Percentiles rank a stretch among this genome's conserved stretches.
Conservation (phyloP, 805 yeast genomes). For the Starmerella asiatica region DNA sequence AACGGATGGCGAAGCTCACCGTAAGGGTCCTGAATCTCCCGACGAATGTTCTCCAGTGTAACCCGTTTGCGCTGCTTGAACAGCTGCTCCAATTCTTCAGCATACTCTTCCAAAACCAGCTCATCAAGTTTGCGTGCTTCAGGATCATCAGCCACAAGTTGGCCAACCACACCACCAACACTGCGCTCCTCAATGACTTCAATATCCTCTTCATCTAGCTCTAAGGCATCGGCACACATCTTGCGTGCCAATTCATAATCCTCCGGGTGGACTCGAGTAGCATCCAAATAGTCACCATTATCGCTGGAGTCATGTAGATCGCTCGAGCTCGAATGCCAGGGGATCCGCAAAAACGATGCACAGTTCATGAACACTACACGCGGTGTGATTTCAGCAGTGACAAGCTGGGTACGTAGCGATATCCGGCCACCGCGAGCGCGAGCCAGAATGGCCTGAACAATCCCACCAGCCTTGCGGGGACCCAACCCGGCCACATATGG, state of each 20-base stretch:
- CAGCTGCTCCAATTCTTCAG: constrained; percentile 65
- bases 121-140: constrained; percentile 61
- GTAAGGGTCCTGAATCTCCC: constrained; percentile 75
- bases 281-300: constrained; percentile 66
- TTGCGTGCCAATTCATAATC: constrained; percentile 92
- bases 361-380: constrained; percentile 80
- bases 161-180: constrained; percentile 50
- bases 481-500: constrained; percentile 87
- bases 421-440: constrained; percentile 43
- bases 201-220: constrained; percentile 85
- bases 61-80: constrained; percentile 52
- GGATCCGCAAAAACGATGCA: constrained; percentile 76
- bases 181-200: constrained; percentile 69
- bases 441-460: constrained; percentile 64
- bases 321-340: constrained; percentile 33
- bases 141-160: constrained; percentile 57
- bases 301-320: constrained; percentile 19
- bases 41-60: constrained; percentile 69
- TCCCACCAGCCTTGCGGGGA: constrained; percentile 83
- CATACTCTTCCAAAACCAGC: constrained; percentile 78
- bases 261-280: constrained; percentile 94
- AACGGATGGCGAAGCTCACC: constrained; percentile 71
- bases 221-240: constrained; percentile 97
- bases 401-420: constrained; percentile 61
- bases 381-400: constrained; percentile 64